These are phyloP conservation scores for Aspergillus transmontanensis DNA, from an alignment of 2,329 filamentous ascomycete genomes.

Conservation along the genomic window DNA sequence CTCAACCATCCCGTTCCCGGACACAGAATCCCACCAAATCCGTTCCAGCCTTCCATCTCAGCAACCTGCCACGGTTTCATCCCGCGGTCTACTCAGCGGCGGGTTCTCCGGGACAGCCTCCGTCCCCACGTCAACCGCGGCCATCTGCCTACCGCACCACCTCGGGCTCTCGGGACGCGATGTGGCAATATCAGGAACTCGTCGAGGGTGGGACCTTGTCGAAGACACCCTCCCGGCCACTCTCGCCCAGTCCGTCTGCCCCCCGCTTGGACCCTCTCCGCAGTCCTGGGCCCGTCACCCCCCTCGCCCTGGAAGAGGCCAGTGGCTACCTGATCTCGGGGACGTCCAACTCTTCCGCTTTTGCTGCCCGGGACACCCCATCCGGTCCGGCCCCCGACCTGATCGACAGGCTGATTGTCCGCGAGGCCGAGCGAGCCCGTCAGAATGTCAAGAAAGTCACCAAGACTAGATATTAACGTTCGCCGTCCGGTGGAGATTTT, in stretches of 20 bases:
- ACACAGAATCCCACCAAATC: conserved; percentile 38
- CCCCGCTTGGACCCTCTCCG: conserved; percentile 48
- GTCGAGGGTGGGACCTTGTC: conserved; percentile 39
- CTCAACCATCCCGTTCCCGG: conserved; percentile 37
- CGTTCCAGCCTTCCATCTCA: conserved; percentile 41
- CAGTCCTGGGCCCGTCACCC: conserved; percentile 51
- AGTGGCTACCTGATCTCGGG: conserved; percentile 46
- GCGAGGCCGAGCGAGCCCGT: conserved; percentile 35
- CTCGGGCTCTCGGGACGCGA: conserved; percentile 39
- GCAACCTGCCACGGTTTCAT: conserved; percentile 49
- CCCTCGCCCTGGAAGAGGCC: conserved; percentile 44
- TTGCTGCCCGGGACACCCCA: conserved; percentile 23
- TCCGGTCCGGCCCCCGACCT: conserved; percentile 33
- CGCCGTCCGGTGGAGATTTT: not conserved
- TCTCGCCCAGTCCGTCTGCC: conserved; percentile 41
- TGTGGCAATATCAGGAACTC: conserved; percentile 48
- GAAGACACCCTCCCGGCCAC: conserved; percentile 29
- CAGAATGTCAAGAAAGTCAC: conserved; percentile 31
- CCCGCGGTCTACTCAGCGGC: conserved; percentile 46
- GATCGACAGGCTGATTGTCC: conserved; percentile 37
- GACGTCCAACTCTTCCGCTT: conserved; percentile 22
- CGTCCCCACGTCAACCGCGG: conserved; percentile 35
- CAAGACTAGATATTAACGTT: conserved; percentile 29
- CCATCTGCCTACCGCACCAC: conserved; percentile 35
- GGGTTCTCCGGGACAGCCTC: conserved; percentile 31